Evolutionary conservation across 257 asterid species (phyloP).

Genomic region (Orobanche coerulescens): DNA sequence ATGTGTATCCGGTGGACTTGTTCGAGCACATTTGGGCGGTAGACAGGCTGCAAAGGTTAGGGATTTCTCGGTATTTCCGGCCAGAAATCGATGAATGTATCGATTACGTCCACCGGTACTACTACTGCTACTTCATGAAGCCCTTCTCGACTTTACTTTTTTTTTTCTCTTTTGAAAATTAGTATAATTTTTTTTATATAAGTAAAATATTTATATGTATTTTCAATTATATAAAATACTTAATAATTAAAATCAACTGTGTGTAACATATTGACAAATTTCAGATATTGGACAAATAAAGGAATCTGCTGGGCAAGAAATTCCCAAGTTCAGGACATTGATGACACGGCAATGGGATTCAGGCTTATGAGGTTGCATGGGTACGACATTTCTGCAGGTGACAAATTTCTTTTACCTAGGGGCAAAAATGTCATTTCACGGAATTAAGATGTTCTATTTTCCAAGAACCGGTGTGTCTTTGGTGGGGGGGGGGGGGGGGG

Average conservation of each 20-base stretch:
- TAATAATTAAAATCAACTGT: too few relatives aligned
- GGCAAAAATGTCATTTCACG: too few relatives aligned
- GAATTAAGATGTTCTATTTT: too few relatives aligned
- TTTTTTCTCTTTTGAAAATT: too few relatives aligned
- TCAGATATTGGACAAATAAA: constrained; percentile 64
- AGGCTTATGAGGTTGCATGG: constrained; percentile 85
- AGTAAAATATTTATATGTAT: too few relatives aligned
- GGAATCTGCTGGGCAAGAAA: constrained; percentile 94
- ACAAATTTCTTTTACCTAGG: too few relatives aligned
- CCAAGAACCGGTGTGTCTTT: too few relatives aligned
- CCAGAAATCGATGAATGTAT: constrained; percentile 57
- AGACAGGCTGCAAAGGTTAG: constrained; percentile 70
- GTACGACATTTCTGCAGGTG: constrained; percentile 65
- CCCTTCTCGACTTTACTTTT: too few relatives aligned
- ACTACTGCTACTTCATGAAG: too few relatives aligned
- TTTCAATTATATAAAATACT: too few relatives aligned
- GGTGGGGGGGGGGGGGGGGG: too few relatives aligned
- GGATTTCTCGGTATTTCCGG: constrained; percentile 60
- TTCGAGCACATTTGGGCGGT: constrained; percentile 83
- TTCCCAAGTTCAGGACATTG: constrained; percentile 62
- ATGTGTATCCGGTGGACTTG: constrained; percentile 89
- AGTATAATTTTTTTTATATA: too few relatives aligned
- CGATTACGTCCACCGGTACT: constrained; percentile 51
- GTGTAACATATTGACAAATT: not conserved
- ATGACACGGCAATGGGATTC: constrained; percentile 96